These are phyloP conservation scores for Brassica carinata DNA, from an alignment of 345 rosid species.

Conservation along the genomic window DNA sequence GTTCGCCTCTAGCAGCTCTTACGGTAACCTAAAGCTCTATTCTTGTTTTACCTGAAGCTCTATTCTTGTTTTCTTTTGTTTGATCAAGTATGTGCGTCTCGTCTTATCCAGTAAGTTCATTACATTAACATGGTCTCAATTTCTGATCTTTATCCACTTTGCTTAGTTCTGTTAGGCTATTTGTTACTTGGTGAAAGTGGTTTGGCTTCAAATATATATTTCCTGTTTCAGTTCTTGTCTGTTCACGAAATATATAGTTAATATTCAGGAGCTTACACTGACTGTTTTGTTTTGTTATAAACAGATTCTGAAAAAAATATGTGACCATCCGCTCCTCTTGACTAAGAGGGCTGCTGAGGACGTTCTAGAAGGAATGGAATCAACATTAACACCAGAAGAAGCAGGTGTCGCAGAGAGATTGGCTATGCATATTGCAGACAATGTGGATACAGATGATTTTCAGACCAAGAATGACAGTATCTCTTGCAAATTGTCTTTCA, in stretches of 20 bases:
- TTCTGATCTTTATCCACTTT: constrained; percentile 11
- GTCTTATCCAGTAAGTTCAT: constrained; percentile 4
- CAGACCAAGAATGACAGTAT: constrained; percentile 72
- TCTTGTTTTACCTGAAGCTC: not conserved
- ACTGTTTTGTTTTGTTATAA: constrained; percentile 37
- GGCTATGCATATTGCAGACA: constrained; percentile 89
- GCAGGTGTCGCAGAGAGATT: constrained; percentile 79
- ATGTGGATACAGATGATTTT: constrained; percentile 69
- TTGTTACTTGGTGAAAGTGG: constrained; percentile 6
- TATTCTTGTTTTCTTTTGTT: constrained; percentile 6
- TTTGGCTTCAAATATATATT: not conserved
- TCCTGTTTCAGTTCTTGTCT: constrained; percentile 16
- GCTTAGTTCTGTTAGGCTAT: constrained; percentile 6
- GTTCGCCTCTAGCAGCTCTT: constrained; percentile 97
- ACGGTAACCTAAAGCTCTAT: constrained; percentile 55
- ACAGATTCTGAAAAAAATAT: constrained; percentile 95
- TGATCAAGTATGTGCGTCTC: not conserved
- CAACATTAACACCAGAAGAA: constrained; percentile 80
- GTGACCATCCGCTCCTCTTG: constrained; percentile 47
- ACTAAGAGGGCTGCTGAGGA: constrained; percentile 52
- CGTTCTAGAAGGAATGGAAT: constrained; percentile 91
- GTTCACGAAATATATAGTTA: not conserved
- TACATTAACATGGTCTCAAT: not conserved
- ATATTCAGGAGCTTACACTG: constrained; percentile 8
- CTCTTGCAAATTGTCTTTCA: constrained; percentile 94